A percentile compares a stretch with the other conserved stretches of the same genome.
These are phyloP conservation scores for Akanthomyces dipterigenus DNA, from an alignment of 2,329 filamentous ascomycete genomes.

Conservation along the genomic window DNA sequence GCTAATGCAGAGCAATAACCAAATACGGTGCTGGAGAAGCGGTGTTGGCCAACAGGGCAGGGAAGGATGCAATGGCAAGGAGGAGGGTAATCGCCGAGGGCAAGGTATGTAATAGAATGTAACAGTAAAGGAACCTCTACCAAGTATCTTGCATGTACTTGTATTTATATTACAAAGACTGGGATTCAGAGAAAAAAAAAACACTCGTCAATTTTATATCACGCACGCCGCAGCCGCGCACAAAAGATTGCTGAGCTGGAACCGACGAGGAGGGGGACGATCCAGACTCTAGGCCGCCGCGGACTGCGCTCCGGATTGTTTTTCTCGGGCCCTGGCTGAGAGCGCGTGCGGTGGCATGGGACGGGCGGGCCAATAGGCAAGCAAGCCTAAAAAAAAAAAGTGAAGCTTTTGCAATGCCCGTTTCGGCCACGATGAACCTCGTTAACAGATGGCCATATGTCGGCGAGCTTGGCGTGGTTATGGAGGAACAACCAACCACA, in stretches of 20 bases:
- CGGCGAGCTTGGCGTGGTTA: conserved; percentile 10
- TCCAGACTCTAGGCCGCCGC: background rate
- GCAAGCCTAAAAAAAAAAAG: too few relatives aligned
- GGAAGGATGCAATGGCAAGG: background rate
- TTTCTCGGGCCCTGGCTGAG: background rate
- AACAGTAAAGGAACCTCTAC: background rate
- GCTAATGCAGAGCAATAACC: background rate
- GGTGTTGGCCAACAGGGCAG: background rate
- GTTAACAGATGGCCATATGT: conserved; percentile 12
- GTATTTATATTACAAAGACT: conserved; percentile 7
- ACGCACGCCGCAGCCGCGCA: background rate
- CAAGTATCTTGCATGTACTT: conserved; percentile 3
- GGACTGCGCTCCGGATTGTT: background rate
- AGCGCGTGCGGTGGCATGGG: background rate
- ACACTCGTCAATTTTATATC: too few relatives aligned
- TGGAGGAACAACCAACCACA: conserved; percentile 12
- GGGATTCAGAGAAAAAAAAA: background rate
- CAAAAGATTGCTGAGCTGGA: background rate
- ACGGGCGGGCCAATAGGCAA: conserved; percentile 2
- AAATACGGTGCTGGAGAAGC: background rate
- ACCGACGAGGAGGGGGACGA: background rate
- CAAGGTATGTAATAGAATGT: background rate
- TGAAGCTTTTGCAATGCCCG: conserved; percentile 7
- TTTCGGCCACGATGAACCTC: conserved; percentile 8
- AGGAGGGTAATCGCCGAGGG: background rate